These are phyloP conservation scores for Aureobasidium sp. DNA, from an alignment of 2,329 filamentous ascomycete genomes.

Conservation along the genomic window DNA sequence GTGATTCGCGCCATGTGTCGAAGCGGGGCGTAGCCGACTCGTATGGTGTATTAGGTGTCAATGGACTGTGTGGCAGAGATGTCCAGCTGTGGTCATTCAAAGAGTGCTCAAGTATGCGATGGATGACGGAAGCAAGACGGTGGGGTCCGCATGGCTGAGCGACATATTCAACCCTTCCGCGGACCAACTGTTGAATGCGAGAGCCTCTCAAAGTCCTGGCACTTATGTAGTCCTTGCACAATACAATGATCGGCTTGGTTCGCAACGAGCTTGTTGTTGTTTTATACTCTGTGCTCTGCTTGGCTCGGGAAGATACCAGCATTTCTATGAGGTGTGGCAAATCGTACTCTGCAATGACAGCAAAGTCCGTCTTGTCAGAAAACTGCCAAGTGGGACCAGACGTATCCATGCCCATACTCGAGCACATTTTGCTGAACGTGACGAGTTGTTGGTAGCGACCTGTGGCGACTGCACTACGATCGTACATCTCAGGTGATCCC, in stretches of 20 bases:
- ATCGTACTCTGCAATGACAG: neutral
- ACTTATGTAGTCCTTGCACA: slow-evolving; percentile 11
- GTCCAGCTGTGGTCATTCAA: neutral
- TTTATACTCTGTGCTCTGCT: neutral
- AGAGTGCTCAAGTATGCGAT: neutral
- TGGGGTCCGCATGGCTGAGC: slow-evolving; percentile 16
- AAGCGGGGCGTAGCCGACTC: neutral
- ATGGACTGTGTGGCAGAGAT: neutral
- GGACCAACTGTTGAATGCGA: neutral
- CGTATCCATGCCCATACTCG: neutral
- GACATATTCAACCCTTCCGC: slow-evolving; percentile 6
- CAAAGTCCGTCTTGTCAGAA: neutral
- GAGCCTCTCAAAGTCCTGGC: neutral
- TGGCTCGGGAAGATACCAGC: neutral
- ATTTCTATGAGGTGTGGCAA: neutral
- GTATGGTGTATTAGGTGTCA: neutral
- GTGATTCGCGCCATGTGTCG: neutral
- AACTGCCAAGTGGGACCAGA: neutral
- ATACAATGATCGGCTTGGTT: slow-evolving; percentile 8
- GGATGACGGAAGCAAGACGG: neutral
- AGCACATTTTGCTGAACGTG: neutral
- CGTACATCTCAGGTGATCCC: neutral
- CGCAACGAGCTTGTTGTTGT: neutral
- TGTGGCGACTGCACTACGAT: neutral
- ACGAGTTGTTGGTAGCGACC: neutral